These are phyloP conservation scores for Coniochaeta sp. DNA, from an alignment of 2,329 filamentous ascomycete genomes.

Conservation along the genomic window DNA sequence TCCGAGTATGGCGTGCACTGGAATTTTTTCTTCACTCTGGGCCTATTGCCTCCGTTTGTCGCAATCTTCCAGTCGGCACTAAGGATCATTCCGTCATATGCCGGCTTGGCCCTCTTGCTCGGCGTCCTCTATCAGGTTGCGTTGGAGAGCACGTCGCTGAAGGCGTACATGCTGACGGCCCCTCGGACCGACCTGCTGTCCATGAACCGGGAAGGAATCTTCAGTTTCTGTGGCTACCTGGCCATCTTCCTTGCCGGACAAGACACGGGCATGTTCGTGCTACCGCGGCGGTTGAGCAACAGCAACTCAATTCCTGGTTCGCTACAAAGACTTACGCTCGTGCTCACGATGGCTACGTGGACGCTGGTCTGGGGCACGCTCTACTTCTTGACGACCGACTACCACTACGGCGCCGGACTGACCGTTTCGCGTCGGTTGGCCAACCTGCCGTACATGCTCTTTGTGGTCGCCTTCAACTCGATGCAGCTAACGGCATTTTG, in stretches of 20 bases:
- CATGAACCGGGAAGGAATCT: constrained; percentile 92
- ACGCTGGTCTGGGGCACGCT: constrained; percentile 60
- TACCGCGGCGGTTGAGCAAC: constrained; percentile 50
- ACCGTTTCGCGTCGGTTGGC: constrained; percentile 81
- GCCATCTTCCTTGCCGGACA: constrained; percentile 91
- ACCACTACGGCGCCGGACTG: constrained; percentile 62
- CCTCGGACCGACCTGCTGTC: constrained; percentile 73
- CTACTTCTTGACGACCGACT: constrained; percentile 62
- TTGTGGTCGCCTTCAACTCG: constrained; percentile 87
- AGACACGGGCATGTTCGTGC: constrained; percentile 69
- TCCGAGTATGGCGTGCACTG: constrained; percentile 97
- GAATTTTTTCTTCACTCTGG: constrained; percentile 99
- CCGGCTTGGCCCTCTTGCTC: constrained; percentile 63
- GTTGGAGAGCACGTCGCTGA: constrained; percentile 70
- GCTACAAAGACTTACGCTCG: constrained; percentile 44
- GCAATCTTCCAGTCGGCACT: constrained; percentile 72
- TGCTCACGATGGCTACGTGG: constrained; percentile 58
- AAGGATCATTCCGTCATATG: constrained; percentile 66
- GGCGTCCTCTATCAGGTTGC: constrained; percentile 64
- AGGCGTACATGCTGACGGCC: constrained; percentile 74
- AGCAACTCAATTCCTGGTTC: constrained; percentile 22
- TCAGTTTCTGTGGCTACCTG: constrained; percentile 88
- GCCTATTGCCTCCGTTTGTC: constrained; percentile 79
- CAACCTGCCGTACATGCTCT: constrained; percentile 88
- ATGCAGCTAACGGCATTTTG: constrained; percentile 75